Conservation (phyloP, 768 basidiomycete species). For the Mrakia hoshinonis region DNA sequence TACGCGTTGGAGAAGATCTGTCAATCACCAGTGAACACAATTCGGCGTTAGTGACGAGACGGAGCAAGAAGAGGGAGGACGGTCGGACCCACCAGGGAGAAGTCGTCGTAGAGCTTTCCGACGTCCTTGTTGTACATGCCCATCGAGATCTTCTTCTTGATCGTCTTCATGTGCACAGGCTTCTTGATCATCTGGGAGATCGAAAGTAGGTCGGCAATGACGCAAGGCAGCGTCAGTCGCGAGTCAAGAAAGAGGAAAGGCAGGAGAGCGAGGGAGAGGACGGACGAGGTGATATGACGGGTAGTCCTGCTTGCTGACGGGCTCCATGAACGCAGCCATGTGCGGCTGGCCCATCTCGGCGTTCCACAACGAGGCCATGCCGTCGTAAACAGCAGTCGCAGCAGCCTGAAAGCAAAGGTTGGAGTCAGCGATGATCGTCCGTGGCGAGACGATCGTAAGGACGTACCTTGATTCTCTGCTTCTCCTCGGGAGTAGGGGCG, state of each 20-base stretch:
- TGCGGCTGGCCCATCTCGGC: constrained; percentile 35
- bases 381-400: constrained; percentile 36
- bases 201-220: no score
- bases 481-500: constrained; percentile 17
- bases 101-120: constrained; percentile 11
- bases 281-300: constrained; percentile 72
- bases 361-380: constrained; percentile 33
- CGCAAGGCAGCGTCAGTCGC: no score
- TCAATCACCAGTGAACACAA: constrained; percentile 46
- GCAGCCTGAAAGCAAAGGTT: constrained; percentile 17
- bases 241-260: no score
- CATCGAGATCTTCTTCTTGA: constrained; percentile 53
- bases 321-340: constrained; percentile 38
- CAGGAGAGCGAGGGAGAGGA: no score
- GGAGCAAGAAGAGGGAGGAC: background rate
- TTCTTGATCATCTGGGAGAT: constrained; percentile 55
- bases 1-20: constrained; percentile 91
- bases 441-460: no score
- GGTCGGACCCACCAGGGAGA: background rate
- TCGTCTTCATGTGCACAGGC: constrained; percentile 78
- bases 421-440: constrained; percentile 18
- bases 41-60: constrained; percentile 49
- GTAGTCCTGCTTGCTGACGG: constrained; percentile 55
- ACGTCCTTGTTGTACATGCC: constrained; percentile 33
- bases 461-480: constrained; percentile 11